phyloP scores from a whole-genome alignment of 2,329 filamentous ascomycete genomes.

The Cladorrhinum sp. region DNA sequence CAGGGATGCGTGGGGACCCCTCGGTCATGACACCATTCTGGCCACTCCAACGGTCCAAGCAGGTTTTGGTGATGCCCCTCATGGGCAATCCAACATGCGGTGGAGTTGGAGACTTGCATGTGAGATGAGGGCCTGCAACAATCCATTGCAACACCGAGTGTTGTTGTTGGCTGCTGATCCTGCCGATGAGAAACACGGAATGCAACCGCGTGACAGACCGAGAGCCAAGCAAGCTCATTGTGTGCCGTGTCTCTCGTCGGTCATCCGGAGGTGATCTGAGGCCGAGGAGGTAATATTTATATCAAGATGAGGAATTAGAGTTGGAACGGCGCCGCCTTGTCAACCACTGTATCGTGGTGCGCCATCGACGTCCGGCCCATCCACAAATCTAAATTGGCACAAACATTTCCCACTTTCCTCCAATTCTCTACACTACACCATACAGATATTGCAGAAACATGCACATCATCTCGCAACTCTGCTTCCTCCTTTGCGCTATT shows the following conservation, averaged over 20 bases:
- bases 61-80: neutral
- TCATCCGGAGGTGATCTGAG: neutral
- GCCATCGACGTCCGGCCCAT: neutral
- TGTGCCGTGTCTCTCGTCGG: neutral
- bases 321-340: neutral
- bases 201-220: slow-evolving; percentile 6
- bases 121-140: neutral
- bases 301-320: neutral
- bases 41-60: neutral
- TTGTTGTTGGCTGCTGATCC: neutral
- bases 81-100: neutral
- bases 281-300: neutral
- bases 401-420: neutral
- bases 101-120: neutral
- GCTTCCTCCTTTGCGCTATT: neutral
- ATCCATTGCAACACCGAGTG: neutral
- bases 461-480: neutral
- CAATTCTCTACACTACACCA: neutral
- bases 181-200: neutral
- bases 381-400: neutral
- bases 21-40: neutral
- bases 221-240: neutral
- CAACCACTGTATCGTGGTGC: neutral
- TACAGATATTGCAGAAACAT: neutral
- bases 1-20: neutral